Percentiles rank a stretch among this genome's conserved stretches.
Evolutionary conservation across 371 early-diverging fungal species (phyloP).

Genomic region (Mucor circinelloides): DNA sequence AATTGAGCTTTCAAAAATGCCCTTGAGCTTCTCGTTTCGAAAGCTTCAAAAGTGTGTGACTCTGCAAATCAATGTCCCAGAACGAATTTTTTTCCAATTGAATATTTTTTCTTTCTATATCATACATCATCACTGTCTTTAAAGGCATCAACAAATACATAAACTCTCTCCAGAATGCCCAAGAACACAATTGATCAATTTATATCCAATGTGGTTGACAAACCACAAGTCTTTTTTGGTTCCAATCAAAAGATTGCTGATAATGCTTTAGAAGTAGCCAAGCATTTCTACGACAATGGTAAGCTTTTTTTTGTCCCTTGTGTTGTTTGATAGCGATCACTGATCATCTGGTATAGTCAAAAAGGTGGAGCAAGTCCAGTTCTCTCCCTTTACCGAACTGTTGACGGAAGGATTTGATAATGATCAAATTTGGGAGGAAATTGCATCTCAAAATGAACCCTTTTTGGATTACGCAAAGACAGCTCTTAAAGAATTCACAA

Average conservation of each 20-base stretch:
- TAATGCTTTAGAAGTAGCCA: slow-evolving; percentile 46
- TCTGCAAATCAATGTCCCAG: neutral
- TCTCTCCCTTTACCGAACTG: slow-evolving; percentile 63
- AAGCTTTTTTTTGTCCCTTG: neutral
- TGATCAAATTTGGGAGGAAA: slow-evolving; percentile 94
- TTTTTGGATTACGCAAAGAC: slow-evolving; percentile 68
- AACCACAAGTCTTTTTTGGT: slow-evolving; percentile 54
- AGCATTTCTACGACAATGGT: slow-evolving; percentile 62
- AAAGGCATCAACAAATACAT: neutral
- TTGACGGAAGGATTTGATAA: slow-evolving; percentile 80
- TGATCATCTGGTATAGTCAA: slow-evolving; percentile 38
- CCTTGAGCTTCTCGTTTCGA: no score
- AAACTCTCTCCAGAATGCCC: neutral
- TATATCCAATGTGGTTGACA: slow-evolving; percentile 43
- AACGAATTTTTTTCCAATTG: neutral
- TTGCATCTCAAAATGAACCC: slow-evolving; percentile 82
- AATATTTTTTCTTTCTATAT: neutral
- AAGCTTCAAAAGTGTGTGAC: neutral
- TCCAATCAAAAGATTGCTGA: slow-evolving; percentile 39
- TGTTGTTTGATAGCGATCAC: neutral
- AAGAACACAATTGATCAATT: slow-evolving; percentile 26
- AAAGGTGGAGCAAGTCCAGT: slow-evolving; percentile 41
- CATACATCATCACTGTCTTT: neutral
- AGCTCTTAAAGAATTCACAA: slow-evolving; percentile 45
- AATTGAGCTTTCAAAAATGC: no score